phyloP scores from a whole-genome alignment of 2,329 filamentous ascomycete species.

The Colletotrichum liriopes region DNA sequence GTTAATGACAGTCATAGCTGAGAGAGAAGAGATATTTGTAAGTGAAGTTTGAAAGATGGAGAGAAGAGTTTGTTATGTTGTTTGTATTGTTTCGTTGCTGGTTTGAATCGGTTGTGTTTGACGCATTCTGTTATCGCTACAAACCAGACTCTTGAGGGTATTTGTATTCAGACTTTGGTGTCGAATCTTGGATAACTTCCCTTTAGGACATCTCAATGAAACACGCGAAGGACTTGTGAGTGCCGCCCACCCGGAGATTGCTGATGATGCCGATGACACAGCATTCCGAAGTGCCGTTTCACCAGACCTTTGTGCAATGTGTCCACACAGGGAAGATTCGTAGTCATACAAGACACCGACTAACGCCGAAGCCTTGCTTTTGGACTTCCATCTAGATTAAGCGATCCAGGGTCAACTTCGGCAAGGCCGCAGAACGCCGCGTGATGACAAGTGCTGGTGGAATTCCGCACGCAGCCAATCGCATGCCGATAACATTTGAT shows the following conservation, averaged over 20 bases:
- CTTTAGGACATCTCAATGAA: too few relatives aligned
- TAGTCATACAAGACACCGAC: background rate
- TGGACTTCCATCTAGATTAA: background rate
- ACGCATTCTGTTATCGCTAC: too few relatives aligned
- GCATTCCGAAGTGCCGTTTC: background rate
- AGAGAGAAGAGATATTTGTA: too few relatives aligned
- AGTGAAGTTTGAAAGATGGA: background rate
- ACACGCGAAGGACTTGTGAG: background rate
- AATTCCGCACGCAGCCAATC: conserved; percentile 1
- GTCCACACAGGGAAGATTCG: background rate
- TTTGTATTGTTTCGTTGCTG: background rate
- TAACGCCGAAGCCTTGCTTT: background rate
- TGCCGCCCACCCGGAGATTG: background rate
- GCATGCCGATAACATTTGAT: background rate
- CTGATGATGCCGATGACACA: background rate
- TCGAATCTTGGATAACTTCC: too few relatives aligned
- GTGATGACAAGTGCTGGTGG: background rate
- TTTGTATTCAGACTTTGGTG: background rate
- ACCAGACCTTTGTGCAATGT: background rate
- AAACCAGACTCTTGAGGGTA: background rate
- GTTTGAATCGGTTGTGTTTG: too few relatives aligned
- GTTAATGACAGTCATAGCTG: conserved; percentile 37
- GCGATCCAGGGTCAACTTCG: background rate
- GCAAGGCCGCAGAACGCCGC: background rate
- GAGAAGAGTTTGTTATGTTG: background rate